These are phyloP conservation scores for Chytriomyces hyalinus DNA, from an alignment of 192 early-diverging fungal species.

Conservation along the genomic window DNA sequence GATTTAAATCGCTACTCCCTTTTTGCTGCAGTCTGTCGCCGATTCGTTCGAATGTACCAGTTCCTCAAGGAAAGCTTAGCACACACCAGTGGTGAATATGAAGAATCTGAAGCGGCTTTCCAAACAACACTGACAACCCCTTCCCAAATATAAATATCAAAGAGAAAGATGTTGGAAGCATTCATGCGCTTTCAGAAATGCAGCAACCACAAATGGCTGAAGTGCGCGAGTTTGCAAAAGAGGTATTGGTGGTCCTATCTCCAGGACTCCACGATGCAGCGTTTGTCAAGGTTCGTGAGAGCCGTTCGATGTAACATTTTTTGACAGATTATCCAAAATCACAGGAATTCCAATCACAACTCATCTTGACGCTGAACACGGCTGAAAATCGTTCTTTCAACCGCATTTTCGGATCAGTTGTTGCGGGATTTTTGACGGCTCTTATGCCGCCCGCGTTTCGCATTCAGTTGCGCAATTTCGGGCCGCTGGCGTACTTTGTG, in stretches of 20 bases:
- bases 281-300: slow-evolving; percentile 18
- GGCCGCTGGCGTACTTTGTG: slow-evolving; percentile 10
- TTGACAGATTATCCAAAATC: background rate
- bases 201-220: slow-evolving; percentile 19
- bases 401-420: slow-evolving; percentile 4
- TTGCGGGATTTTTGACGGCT: slow-evolving; percentile 4
- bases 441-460: background rate
- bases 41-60: slow-evolving; percentile 11
- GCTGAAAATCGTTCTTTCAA: slow-evolving; percentile 1
- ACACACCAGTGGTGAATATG: background rate
- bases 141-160: too few species aligned
- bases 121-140: background rate
- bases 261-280: slow-evolving; percentile 19
- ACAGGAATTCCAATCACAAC: slow-evolving; percentile 20
- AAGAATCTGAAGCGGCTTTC: background rate
- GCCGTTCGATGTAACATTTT: background rate
- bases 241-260: background rate
- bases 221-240: slow-evolving; percentile 24
- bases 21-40: slow-evolving; percentile 11
- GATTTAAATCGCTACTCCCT: background rate
- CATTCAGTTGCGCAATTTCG: slow-evolving; percentile 24
- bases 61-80: background rate
- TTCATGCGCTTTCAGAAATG: background rate
- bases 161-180: background rate
- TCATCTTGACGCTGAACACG: background rate